Evolutionary conservation across 1,284 basidiomycete species (phyloP), one percentile per base, ranked within the genome.

Genomic region (Vanrija humicola): DNA sequence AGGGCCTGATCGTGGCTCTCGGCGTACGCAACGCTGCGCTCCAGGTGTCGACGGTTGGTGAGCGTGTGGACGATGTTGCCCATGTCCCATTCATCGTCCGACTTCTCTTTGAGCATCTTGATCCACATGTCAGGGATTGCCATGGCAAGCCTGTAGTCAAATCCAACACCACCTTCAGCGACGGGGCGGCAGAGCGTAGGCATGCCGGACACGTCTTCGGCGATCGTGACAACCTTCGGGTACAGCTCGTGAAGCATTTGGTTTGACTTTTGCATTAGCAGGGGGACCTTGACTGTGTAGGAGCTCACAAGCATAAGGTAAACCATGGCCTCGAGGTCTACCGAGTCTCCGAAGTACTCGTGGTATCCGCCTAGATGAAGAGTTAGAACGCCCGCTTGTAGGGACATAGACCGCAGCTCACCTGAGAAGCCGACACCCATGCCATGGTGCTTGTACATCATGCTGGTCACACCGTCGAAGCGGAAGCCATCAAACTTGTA

Each of bases 41-140:
- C 95, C 40, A 86, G 81, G 69, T 94, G 81, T 28, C 95, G 83
- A 55, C 95, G 83, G 75, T 98, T 97, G 25, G 84, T 92, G 55
- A 98, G 79, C 3, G 92, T 98, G 72, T 89, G 87, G 23, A 88
- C 86, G 61, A 98, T 94, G 73, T 87, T 84, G 56, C 81, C 85
- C 67, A 98, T 82, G 52, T 95, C 83, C 95, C 95, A 98, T 45
- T 88, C 82, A 64, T 89, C 85, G 72, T 98, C 95, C 5, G 76
- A 64, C 72, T 85, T 86, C 77, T 98, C 95, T 76, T 98, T 98
- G 64, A 98, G 83, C 23, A 98, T 81, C 78, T 98, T 98, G 82
- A 98, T 98, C 92, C 93, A 98, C 93, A 97, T 98, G 76, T 98
- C 95, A 5, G 95, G 95, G 48, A 98, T 84, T 9, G 95, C 95